Base-by-base conservation (phyloP, 148 eudicot genomes). In the Pouteria glomerata region DNA sequence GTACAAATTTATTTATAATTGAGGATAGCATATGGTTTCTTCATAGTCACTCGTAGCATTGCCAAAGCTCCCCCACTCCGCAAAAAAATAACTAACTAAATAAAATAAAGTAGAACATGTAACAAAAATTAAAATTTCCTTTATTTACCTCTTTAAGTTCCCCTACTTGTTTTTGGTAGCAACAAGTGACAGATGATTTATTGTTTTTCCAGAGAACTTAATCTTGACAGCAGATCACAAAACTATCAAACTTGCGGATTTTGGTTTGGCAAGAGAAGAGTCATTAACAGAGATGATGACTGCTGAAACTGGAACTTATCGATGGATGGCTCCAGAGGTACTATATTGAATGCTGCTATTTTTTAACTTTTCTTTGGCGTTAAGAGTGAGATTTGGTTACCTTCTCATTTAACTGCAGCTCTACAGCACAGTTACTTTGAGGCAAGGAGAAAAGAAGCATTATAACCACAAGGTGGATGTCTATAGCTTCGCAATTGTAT, bases 401-500 rank as follows among this genome's bases (percentile, higher is more conserved):
- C n/a, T 31, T 42, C 42, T 16, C 24, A 27, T 42, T 41, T 57
- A 57, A 3, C 31, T 76, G 77, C 82, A 89, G 95, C 86, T 89
- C 26, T 89, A 87, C 69, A 89, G 95, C 81, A 95, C 97, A 6
- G 96, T 91, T 70, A 95, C 98, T 24, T 65, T 94, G 74, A 89
- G 96, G 78, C 97, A 86, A 42, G 98, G 98, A n/a, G 98, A 95
- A 79, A 95, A 95, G 85, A 91, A 95, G 79, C 97, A 95, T 79
- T 95, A 95, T 73, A 91, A 91, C 74, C 89, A 91, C 73, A 95
- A 95, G 69, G 98, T 95, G 50, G 98, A 95, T 83, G 97, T 90
- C 2, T 95, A 95, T 76, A 95, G 98, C 78, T 95, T 95, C 73
- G 96, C 98, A 4, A 91, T 95, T 66, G 97, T 95, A 7, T 82